Base-by-base conservation (phyloP, 139 green algal species). In the Yamagishiella unicocca region DNA sequence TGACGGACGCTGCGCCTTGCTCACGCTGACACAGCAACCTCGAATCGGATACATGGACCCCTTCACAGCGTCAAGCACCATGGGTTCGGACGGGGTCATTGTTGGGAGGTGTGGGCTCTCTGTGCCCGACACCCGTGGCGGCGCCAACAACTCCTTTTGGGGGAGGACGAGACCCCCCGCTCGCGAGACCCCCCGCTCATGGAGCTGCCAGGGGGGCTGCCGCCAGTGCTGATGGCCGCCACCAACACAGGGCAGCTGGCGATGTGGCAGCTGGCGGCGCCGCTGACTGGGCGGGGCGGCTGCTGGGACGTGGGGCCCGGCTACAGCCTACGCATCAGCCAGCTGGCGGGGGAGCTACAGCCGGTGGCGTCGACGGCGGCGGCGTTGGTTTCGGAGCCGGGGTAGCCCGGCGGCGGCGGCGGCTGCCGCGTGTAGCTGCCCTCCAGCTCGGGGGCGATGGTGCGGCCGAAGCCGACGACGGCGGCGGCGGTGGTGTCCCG, bases 301-400 rank as follows among this genome's bases (percentile, higher is more conserved):
- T 33, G 33, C 66, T 35, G 24, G 81, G 76, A 76, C 62, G 45
- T 82, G 7, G 68, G 62, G 4, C 33, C 54, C 25, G 76, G 74
- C 38, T 42, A 71, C 8, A 64, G 43, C 33, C 58, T 90, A 1
- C 45, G 54, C 24, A 62, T 89, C 37, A 82, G 88, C 76, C 78
- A 84, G 27, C 76, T 91, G 40, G 67, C 82, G 21, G 76, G 89
- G 35, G 74, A 89, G 83, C 78, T 91, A 24, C 35, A 46, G 33
- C n/a, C 53, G 17, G 40, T 80, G 38, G 29, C 45, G 10, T 5
- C 58, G 0, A 21, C 42, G 25, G 14, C 31, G 45, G 24, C 27
- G 8, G 72, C 5, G 37, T 14, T 35, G 66, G 66, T 35, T 9
- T 25, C 12, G 50, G 12, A 17, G 50, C 66, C 33, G 66, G 33